These are phyloP conservation scores for Phlebiopsis flavidoalba DNA, from an alignment of 768 basidiomycete species.

Conservation along the genomic window DNA sequence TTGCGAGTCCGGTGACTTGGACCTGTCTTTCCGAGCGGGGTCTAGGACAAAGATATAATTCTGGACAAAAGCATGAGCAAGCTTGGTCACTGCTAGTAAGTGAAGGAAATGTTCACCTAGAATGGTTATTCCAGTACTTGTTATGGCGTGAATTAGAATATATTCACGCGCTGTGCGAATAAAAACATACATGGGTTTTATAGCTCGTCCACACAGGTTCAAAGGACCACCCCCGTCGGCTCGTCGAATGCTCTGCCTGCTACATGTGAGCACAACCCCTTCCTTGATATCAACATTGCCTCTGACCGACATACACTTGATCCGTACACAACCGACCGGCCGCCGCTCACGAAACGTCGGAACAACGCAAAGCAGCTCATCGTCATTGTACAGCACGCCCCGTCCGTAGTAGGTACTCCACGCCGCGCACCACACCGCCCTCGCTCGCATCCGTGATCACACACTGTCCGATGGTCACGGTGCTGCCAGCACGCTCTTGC, in stretches of 20 bases:
- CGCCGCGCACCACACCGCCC: conserved; percentile 68
- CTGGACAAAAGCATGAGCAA: conserved; percentile 33
- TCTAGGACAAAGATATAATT: conserved; percentile 86
- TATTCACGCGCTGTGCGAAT: background rate
- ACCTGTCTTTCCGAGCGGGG: conserved; percentile 28
- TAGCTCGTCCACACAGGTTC: conserved; percentile 90
- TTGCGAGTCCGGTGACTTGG: conserved; percentile 49
- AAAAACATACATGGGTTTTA: conserved; percentile 38
- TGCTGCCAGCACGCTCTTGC: no score
- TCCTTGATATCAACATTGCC: conserved; percentile 14
- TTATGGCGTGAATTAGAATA: background rate
- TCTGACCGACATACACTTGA: conserved; percentile 36
- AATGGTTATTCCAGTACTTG: conserved; percentile 77
- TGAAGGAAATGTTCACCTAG: conserved; percentile 50
- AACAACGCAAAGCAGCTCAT: conserved; percentile 54
- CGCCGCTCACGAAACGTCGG: conserved; percentile 23
- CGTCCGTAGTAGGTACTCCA: no score
- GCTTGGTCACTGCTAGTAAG: background rate
- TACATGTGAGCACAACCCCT: conserved; percentile 46
- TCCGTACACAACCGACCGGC: conserved; percentile 70
- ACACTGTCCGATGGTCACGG: no score
- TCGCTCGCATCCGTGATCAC: conserved; percentile 71
- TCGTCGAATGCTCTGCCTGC: conserved; percentile 35
- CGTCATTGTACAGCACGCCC: no score
- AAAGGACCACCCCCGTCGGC: conserved; percentile 48